A percentile compares a stretch with the other conserved stretches of the same genome.
These are phyloP conservation scores for Aphanomyces cochlioides DNA, from an alignment of 352 stramenopile species.

Conservation along the genomic window DNA sequence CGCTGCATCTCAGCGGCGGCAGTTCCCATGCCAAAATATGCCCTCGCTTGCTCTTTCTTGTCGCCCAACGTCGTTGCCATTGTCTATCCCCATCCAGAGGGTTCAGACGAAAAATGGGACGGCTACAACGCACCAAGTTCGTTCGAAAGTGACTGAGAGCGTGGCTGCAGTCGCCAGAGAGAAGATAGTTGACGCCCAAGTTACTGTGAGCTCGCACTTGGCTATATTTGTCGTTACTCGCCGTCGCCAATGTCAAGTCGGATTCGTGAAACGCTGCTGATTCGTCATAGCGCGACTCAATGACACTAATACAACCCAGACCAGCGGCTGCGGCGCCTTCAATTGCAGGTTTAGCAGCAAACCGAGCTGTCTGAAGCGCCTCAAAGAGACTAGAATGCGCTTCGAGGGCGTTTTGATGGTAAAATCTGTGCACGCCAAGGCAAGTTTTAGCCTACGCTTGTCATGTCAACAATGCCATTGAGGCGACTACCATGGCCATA, in stretches of 20 bases:
- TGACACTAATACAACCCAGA: conserved; percentile 17
- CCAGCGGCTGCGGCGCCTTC: conserved; percentile 8
- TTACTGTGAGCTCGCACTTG: conserved; percentile 24
- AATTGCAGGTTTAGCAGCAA: background rate
- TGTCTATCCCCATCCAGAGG: background rate
- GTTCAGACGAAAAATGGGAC: no score
- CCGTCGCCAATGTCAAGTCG: conserved; percentile 18
- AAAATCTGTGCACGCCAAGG: conserved; percentile 9
- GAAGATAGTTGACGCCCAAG: conserved; percentile 10
- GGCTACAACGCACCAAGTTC: conserved; percentile 6
- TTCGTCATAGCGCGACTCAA: conserved; percentile 25
- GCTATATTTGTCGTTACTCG: conserved; percentile 2
- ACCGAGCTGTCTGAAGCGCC: conserved; percentile 18
- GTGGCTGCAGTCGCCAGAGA: conserved; percentile 14
- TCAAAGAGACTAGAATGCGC: conserved; percentile 11
- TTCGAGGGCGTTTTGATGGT: conserved; percentile 8
- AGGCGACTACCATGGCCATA: conserved; percentile 1
- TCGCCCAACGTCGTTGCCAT: conserved; percentile 14
- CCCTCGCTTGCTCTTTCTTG: conserved; percentile 16
- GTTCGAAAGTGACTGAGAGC: conserved; percentile 24
- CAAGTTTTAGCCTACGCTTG: conserved; percentile 1
- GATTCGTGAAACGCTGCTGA: background rate
- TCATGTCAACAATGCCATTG: background rate
- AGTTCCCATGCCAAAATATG: conserved; percentile 28
- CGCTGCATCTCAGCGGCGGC: conserved; percentile 25